Evolutionary conservation across 306 rosid species (phyloP).

Genomic region (Comarum palustre): DNA sequence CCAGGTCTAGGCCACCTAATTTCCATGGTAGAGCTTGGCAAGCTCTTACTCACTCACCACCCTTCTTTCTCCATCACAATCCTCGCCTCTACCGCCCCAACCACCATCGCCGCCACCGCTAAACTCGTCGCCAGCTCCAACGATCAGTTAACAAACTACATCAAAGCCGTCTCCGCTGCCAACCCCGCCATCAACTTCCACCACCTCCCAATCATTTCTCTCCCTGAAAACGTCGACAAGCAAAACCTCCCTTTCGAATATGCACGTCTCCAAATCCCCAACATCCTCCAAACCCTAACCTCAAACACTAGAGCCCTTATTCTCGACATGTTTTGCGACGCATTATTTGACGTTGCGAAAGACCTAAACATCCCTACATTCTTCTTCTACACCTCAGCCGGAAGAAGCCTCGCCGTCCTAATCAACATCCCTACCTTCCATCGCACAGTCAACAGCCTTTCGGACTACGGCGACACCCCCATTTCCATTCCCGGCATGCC

Average conservation of each 20-base stretch:
- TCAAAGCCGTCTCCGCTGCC: background rate
- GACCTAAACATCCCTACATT: conserved; percentile 20
- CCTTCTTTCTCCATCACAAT: conserved; percentile 14
- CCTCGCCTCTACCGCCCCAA: background rate
- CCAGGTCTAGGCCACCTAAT: conserved; percentile 18
- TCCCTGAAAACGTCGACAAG: background rate
- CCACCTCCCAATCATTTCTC: background rate
- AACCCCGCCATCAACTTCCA: conserved; percentile 14
- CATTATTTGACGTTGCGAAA: conserved; percentile 9
- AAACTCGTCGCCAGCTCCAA: background rate
- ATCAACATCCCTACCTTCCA: conserved; percentile 11
- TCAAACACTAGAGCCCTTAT: conserved; percentile 11
- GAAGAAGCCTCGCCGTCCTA: background rate
- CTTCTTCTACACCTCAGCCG: conserved; percentile 18
- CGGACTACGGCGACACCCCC: background rate
- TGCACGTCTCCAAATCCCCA: conserved; percentile 18
- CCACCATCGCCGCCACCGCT: background rate
- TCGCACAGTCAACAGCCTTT: background rate
- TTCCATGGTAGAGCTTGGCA: conserved; percentile 30
- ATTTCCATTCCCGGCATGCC: conserved; percentile 3
- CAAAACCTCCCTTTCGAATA: background rate
- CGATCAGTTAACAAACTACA: background rate
- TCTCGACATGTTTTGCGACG: conserved; percentile 37
- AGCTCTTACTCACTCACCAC: conserved; percentile 11
- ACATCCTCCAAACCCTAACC: conserved; percentile 11